Evolutionary conservation across 1,139 yeast genomes (phyloP).

Genomic region (Geotrichum carabidarum): DNA sequence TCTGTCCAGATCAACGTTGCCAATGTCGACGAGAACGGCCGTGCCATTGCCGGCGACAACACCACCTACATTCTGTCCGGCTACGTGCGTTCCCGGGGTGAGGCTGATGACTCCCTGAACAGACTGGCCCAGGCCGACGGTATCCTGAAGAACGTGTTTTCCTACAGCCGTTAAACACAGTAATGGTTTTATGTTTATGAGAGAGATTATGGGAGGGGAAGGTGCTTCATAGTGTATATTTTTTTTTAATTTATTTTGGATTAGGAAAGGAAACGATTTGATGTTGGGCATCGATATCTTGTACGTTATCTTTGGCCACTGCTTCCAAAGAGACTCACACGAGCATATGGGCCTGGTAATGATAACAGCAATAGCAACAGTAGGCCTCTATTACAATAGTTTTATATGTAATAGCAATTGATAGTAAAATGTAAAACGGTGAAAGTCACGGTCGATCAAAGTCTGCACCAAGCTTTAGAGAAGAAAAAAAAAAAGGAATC

Average conservation of each 20-base stretch:
- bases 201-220: neutral
- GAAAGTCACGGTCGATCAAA: no score
- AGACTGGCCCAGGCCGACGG: conserved; percentile 99
- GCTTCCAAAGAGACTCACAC: no score
- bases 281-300: neutral
- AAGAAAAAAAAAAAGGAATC: no score
- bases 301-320: neutral
- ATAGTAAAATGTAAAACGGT: no score
- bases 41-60: conserved; percentile 86
- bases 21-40: conserved; percentile 91
- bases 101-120: conserved; percentile 98
- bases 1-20: conserved; percentile 91
- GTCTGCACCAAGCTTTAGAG: no score
- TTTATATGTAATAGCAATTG: no score
- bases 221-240: neutral
- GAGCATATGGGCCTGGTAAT: no score
- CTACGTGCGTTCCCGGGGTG: conserved; percentile 86
- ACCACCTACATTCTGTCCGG: conserved; percentile 96
- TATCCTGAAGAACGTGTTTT: conserved; percentile 96
- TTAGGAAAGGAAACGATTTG: neutral
- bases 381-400: no score
- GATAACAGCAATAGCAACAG: no score
- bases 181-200: neutral
- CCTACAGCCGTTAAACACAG: conserved; percentile 85
- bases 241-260: conserved; percentile 4